phyloP scores from a whole-genome alignment of 2,329 filamentous ascomycete species.

The Neophaeococcomyces mojaviensis region DNA sequence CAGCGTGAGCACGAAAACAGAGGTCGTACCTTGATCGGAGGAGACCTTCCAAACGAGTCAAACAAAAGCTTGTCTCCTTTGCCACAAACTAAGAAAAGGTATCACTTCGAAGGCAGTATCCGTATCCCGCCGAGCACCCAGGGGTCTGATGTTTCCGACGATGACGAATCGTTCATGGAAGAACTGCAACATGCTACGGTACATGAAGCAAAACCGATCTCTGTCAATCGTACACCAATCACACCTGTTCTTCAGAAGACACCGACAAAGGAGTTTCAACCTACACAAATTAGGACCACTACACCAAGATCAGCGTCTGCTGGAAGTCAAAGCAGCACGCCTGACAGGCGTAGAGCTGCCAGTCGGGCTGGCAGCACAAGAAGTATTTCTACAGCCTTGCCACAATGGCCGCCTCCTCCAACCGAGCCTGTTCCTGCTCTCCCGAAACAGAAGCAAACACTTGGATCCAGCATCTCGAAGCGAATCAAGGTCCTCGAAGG shows the following conservation, averaged over 20 bases:
- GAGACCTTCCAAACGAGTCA: no score
- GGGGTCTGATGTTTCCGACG: slow-evolving; percentile 46
- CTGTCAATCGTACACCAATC: slow-evolving; percentile 75
- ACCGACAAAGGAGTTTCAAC: slow-evolving; percentile 2
- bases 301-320: slow-evolving; percentile 11
- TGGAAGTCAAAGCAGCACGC: slow-evolving; percentile 13
- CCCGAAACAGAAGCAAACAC: slow-evolving; percentile 65
- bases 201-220: slow-evolving; percentile 73
- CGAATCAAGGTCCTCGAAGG: slow-evolving; percentile 90
- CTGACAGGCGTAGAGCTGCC: slow-evolving; percentile 8
- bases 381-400: slow-evolving; percentile 19
- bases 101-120: slow-evolving; percentile 2
- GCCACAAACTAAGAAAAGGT: slow-evolving; percentile 5
- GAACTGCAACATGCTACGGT: slow-evolving; percentile 76
- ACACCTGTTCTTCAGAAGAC: slow-evolving; percentile 51
- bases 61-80: slow-evolving; percentile 15
- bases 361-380: slow-evolving; percentile 7
- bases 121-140: slow-evolving; percentile 23
- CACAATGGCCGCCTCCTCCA: slow-evolving; percentile 21
- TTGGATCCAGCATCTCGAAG: slow-evolving; percentile 86
- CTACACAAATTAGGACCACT: slow-evolving; percentile 7
- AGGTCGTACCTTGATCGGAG: no score
- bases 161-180: slow-evolving; percentile 78
- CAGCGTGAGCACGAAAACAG: neutral
- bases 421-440: slow-evolving; percentile 36